A percentile compares a stretch with the other conserved stretches of the same genome.
Conservation (phyloP, 2,329 filamentous ascomycete genomes). For the Dothistroma pini region DNA sequence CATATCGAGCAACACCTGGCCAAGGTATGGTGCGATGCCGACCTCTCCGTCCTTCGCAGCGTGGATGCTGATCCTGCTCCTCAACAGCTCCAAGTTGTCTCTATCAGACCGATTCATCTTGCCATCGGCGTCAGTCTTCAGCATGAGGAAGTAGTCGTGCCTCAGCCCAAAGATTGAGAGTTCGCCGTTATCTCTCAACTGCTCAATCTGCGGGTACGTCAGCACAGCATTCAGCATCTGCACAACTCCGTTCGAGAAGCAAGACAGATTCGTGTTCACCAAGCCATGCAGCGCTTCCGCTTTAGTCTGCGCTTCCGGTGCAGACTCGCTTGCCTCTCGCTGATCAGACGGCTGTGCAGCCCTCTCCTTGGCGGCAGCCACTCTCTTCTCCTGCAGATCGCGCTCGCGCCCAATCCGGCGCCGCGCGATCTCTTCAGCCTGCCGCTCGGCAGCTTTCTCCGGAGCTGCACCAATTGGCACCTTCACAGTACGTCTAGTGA, state of each 20-base stretch:
- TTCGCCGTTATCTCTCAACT: not conserved
- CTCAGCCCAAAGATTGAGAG: not conserved
- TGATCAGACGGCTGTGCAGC: not conserved
- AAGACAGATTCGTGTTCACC: slow-evolving; percentile 13
- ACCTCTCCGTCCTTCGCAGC: slow-evolving; percentile 3
- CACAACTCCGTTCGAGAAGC: slow-evolving; percentile 21
- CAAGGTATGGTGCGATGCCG: slow-evolving; percentile 16
- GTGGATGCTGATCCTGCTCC: not conserved
- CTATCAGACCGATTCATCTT: not conserved
- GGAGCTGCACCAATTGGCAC: not conserved
- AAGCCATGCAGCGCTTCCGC: slow-evolving; percentile 9
- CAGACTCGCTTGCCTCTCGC: not conserved
- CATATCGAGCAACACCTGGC: slow-evolving; percentile 15
- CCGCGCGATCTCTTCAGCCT: not conserved
- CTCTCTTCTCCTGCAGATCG: not conserved
- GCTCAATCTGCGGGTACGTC: slow-evolving; percentile 1
- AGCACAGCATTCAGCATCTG: slow-evolving; percentile 19
- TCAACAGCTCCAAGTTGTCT: not conserved
- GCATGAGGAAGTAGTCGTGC: not conserved
- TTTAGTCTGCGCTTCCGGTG: not conserved
- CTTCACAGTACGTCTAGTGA: not conserved
- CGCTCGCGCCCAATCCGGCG: not conserved
- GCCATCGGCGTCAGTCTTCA: not conserved
- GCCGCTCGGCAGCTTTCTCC: not conserved
- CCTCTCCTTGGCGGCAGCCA: not conserved